Base-by-base conservation (phyloP, 305 asterid species). In the Petunia hybrid region DNA sequence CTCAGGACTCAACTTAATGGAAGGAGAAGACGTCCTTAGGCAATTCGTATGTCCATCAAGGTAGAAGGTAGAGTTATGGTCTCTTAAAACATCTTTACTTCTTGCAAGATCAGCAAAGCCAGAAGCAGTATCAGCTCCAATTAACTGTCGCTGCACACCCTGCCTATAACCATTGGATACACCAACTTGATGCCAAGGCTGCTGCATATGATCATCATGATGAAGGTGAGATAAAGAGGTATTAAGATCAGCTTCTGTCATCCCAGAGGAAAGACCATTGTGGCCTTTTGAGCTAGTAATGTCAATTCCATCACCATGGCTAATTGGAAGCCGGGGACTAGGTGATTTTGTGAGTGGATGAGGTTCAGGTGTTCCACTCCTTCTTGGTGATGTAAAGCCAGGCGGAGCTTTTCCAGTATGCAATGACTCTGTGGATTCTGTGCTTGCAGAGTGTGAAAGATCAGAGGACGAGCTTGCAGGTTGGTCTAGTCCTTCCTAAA, bases 401-500 rank as follows among this genome's bases (percentile, higher is more conserved):
- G 87, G 78, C 73, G 55, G 80, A 79, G 85, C 83, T 78, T 81
- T 86, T 76, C 82, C 83, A 38, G 85, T 79, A 59, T 56, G 86
- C 68, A 80, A 61, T 39, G 87, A 84, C 67, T 87, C 90, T 36
- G 74, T 78, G 77, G 90, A 42, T 84, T 89, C 89, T 14, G 36
- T 55, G 51, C 79, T 74, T 74, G 56, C 14, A 8, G 96, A 77
- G 57, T 87, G 89, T 14, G 98, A 90, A 41, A 88, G 84, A 14
- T 75, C 65, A 75, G 79, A 3, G n/a, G 48, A 55, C 22, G 79
- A 4, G 75, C 77, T 78, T 63, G 68, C 78, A 1, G 83, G 53
- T 39, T 91, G 94, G 71, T 88, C 83, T 80, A 53, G 82, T 76
- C 92, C 95, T 85, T 90, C 98, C 98, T 92, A 91, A 57, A 73